A percentile compares a stretch with the other conserved stretches of the same genome.
These are phyloP conservation scores for Plantago elongata DNA, from an alignment of 257 asterid species.

Conservation along the genomic window DNA sequence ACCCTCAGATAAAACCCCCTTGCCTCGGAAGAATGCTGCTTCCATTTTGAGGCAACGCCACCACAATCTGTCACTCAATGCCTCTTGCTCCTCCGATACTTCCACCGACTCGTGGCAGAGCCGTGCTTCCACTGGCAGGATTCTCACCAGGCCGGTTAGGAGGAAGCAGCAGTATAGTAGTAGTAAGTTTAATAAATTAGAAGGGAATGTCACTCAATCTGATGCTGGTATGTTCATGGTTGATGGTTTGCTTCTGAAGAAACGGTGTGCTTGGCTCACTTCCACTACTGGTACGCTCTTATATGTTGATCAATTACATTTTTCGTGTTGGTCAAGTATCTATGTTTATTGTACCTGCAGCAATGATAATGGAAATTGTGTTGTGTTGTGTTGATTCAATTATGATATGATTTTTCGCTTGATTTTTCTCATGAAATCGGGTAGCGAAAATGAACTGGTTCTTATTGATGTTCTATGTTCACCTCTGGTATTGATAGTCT, in stretches of 20 bases:
- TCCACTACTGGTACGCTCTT: constrained; percentile 66
- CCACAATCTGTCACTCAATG: constrained; percentile 60
- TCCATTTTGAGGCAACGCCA: constrained; percentile 57
- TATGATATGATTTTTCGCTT: no score
- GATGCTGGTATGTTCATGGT: constrained; percentile 38
- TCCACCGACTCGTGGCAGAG: constrained; percentile 88
- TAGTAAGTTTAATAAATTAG: constrained; percentile 31
- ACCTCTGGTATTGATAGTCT: no score
- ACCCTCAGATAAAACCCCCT: constrained; percentile 47
- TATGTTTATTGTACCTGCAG: background rate
- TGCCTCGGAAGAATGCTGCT: constrained; percentile 44
- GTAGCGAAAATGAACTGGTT: no score
- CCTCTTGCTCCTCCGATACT: constrained; percentile 93
- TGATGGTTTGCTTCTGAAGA: constrained; percentile 43
- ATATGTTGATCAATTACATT: background rate
- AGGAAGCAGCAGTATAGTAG: constrained; percentile 52
- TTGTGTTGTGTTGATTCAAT: no score
- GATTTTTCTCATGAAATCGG: no score
- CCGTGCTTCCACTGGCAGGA: constrained; percentile 81
- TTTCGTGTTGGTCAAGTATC: background rate
- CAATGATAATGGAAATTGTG: no score
- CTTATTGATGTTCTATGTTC: no score
- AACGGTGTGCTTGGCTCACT: constrained; percentile 96
- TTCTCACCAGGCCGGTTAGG: constrained; percentile 26
- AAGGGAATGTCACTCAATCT: constrained; percentile 38